Evolutionary conservation across 768 basidiomycete genomes (phyloP), one percentile per base, ranked within the genome.

Genomic region (Suillus subaureus): DNA sequence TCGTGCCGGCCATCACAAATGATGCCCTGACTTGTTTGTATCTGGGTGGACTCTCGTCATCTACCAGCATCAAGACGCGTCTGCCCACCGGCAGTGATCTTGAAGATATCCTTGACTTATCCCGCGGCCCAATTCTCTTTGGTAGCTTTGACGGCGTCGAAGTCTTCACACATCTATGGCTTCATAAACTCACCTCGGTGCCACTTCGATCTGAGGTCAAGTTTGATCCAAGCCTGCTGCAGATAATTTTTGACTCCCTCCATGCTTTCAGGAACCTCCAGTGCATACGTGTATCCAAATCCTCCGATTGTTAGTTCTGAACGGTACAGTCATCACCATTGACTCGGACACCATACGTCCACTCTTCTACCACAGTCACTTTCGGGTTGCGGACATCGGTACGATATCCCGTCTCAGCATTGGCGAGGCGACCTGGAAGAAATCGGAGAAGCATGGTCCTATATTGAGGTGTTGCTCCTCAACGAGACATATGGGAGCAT

Each of bases 381-480:
- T 83, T 3, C 61, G 56, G 23, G 49, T 49, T 64, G 86, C 73
- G 68, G 84, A 70, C 39, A 47, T 76, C 13, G 65, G 72, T 7
- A 73, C 74, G 58, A 72, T 67, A 23, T 73, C 69, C 37, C 73
- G 76, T 2, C 67, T 76, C 45, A 66, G 40, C 21, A 69, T 87
- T 45, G 73, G 75, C 6, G 76, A 77, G 2, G 76, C 8, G 80
- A 85, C 21, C 67, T 87, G 26, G 81, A 82, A 43, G 72, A 77
- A 16, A 72, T 87, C 3, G 84, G 84, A 4, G 66, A 70, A 28
- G 75, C 75, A 8, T 85, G 83, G 81, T 81, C 82, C 1, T 73
- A 78, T 6, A 68, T 85, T 11, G 80, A 83, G 62, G 75, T 64
- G 23, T 75, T 87, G 28, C 62, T 82, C 15, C 70, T 87, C 13